Evolutionary conservation across 2,329 filamentous ascomycete genomes (phyloP), one percentile per base, ranked within the genome.

Genomic region (Ophiostoma tasmaniense): DNA sequence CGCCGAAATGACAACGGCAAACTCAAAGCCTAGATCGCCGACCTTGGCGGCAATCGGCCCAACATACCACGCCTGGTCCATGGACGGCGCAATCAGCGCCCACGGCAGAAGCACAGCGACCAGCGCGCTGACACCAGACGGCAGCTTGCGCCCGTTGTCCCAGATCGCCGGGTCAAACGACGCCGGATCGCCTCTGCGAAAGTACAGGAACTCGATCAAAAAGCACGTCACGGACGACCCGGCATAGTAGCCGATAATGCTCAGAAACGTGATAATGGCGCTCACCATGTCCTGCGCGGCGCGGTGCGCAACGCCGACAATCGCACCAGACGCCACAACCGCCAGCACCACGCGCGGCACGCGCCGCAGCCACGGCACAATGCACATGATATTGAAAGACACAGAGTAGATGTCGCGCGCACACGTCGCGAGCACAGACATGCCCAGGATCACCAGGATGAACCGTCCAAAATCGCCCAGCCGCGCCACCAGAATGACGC

Each of bases 331-430:
- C 52, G 79, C 75, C 2, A 80, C 73, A 4, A 81, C 55, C 8
- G 78, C 77, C 73, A 80, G 81, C 30, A 80, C 66, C 67, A 80
- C 78, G 4, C 80, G 76, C 6, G 80, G 80, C 13, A 82, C 75
- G 25, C 74, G 74, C 13, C 75, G 73, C 62, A 81, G 75, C 14
- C 77, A 72, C 10, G 79, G 77, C 13, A 79, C 70, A 13, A 82
- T 73, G 73, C 80, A 77, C 75, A 81, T 80, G 76, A 88, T 84
- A 79, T 88, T 88, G 72, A 89, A 81, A 3, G 85, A 85, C 73
- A 88, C 82, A 73, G 83, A 83, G 78, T 89, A 89, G 77, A 86
- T 84, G 22, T 84, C 86, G 20, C 82, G 84, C 2, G 84, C 80
- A 13, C 87, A 79, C 75, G 88, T 88, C 25, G 85, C 86, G 10